These are phyloP conservation scores for Boletus reticuloceps DNA, from an alignment of 768 basidiomycete species.

Conservation along the genomic window DNA sequence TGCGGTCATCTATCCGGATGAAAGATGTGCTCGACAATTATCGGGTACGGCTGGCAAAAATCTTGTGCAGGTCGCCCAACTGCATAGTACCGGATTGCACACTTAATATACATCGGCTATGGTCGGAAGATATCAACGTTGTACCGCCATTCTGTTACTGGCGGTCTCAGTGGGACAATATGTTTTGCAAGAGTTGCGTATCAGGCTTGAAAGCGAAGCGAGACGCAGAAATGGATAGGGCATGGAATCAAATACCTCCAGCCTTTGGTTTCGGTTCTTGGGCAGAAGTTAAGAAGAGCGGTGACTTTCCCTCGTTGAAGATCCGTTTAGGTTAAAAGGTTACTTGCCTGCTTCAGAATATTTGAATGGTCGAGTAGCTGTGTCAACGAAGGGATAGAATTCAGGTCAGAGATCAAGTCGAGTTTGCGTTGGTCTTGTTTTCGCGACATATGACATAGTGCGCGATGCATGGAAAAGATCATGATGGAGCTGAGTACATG, in stretches of 20 bases:
- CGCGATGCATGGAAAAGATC: constrained; percentile 23
- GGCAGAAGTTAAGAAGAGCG: background rate
- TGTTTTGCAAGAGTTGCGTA: background rate
- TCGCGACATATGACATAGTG: constrained; percentile 28
- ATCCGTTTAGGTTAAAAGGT: background rate
- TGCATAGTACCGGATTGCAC: background rate
- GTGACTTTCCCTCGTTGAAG: background rate
- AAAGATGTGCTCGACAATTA: background rate
- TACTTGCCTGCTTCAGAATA: no score
- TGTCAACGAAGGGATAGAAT: background rate
- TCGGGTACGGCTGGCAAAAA: background rate
- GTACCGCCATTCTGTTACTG: background rate
- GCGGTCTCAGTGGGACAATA: background rate
- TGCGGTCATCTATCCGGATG: constrained; percentile 3
- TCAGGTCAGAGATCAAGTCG: background rate
- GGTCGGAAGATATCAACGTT: background rate
- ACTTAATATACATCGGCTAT: background rate
- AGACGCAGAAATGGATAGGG: background rate
- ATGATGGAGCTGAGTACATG: constrained; percentile 19
- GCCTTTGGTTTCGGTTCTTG: constrained; percentile 9
- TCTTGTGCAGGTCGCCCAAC: background rate
- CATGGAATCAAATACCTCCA: background rate
- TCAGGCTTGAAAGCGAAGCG: background rate
- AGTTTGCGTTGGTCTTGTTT: constrained; percentile 10
- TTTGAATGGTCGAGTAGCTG: no score